Evolutionary conservation across 2,329 filamentous ascomycete genomes (phyloP), one percentile per base, ranked within the genome.

Genomic region (Penicillium sp.): DNA sequence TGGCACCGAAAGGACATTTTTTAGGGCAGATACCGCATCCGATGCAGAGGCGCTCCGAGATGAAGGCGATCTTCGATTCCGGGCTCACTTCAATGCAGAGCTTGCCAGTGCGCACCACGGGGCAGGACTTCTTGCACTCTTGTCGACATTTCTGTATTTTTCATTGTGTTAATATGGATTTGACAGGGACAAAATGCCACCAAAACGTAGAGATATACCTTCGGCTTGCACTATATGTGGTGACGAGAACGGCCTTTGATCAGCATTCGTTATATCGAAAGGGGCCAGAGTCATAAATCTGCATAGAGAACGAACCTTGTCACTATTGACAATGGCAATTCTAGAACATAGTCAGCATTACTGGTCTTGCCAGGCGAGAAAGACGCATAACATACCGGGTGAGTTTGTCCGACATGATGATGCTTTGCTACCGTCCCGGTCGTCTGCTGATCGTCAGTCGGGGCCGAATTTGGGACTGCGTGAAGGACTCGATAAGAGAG

Each of bases 1-100:
- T 99, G 64, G 94, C 94, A 71, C 92, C 89, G 77, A 99, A 99
- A 16, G 94, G 94, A 76, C 94, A 99, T 77, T 97, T 97, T 82
- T 99, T 99, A 46, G 93, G 91, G 77, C 95, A 99, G 79, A 99
- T 99, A 87, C 94, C 95, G 72, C 95, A 99, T 76, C 94, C 94
- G 69, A 97, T 97, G 74, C 93, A 97, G 61, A 97, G 85, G 62
- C 85, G 86, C 77, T 99, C 94, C 64, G 93, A 97, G 70, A 99
- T 96, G 82, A 97, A 99, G 73, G 94, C 94, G 67, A 99, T 93
- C 71, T 93, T 93, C 64, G 93, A 95, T 58, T 90, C 84, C 61
- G 90, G 80, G 53, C 83, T 81, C 68, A 99, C 95, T 81, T 99
- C 93, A 73, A 97, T 97, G 78, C 92, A 96, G 65, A 95, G 86